Evolutionary conservation across 2,329 filamentous ascomycete genomes (phyloP).

Genomic region (Lithohypha guttulata): DNA sequence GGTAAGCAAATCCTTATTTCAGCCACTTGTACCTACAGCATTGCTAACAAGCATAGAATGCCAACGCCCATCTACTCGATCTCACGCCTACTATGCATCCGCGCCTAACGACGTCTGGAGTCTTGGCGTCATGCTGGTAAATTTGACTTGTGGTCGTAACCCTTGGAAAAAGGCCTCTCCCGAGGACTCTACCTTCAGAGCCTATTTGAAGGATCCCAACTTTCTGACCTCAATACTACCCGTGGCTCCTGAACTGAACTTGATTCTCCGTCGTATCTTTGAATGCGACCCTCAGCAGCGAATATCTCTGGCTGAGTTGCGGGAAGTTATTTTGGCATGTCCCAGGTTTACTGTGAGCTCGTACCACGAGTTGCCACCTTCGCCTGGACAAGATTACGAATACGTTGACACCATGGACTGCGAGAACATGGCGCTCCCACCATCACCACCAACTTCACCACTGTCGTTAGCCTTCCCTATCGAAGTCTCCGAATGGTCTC

Average conservation of each 20-base stretch:
- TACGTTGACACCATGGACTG: slow-evolving; percentile 28
- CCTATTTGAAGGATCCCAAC: slow-evolving; percentile 70
- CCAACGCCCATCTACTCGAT: slow-evolving; percentile 62
- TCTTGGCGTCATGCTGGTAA: slow-evolving; percentile 94
- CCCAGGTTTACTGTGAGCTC: slow-evolving; percentile 52
- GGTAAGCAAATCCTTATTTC: slow-evolving; percentile 50
- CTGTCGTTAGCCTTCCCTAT: slow-evolving; percentile 14
- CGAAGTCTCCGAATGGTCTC: slow-evolving; percentile 19
- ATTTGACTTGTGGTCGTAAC: slow-evolving; percentile 94
- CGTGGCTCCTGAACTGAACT: slow-evolving; percentile 77
- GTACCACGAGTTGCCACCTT: slow-evolving; percentile 32
- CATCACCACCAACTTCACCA: slow-evolving; percentile 25
- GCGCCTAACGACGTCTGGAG: slow-evolving; percentile 97
- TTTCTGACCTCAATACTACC: slow-evolving; percentile 91
- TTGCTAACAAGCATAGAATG: slow-evolving; percentile 56
- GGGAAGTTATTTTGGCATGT: slow-evolving; percentile 65
- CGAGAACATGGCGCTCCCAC: slow-evolving; percentile 27
- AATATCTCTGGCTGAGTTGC: slow-evolving; percentile 71
- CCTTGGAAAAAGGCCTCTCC: slow-evolving; percentile 94
- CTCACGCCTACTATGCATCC: slow-evolving; percentile 69
- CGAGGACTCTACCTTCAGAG: slow-evolving; percentile 90
- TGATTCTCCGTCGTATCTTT: slow-evolving; percentile 79
- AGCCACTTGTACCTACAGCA: slow-evolving; percentile 12
- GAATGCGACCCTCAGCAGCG: slow-evolving; percentile 72
- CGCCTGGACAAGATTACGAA: slow-evolving; percentile 26